Evolutionary conservation across 495 filamentous ascomycete genomes (phyloP).

Genomic region (Neurospora sp.): DNA sequence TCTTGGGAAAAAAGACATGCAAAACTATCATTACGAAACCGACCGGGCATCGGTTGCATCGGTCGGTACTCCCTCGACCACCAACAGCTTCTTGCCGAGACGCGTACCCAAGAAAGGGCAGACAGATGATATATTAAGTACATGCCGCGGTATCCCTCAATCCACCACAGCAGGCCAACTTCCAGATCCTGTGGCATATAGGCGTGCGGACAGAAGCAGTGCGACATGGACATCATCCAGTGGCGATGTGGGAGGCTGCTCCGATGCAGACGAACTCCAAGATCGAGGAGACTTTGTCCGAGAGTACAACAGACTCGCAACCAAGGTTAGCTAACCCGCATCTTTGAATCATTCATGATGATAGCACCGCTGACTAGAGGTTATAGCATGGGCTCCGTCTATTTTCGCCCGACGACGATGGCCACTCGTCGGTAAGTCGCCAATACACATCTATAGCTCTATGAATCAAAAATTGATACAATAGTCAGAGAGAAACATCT

Average conservation of each 20-base stretch:
- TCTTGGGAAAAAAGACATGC: not conserved
- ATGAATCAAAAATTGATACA: too few relatives aligned
- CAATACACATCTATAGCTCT: too few relatives aligned
- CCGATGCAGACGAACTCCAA: slow-evolving; percentile 33
- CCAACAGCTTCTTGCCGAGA: slow-evolving; percentile 5
- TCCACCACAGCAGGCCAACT: slow-evolving; percentile 15
- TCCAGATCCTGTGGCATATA: slow-evolving; percentile 4
- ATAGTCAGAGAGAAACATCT: not conserved
- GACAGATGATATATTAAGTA: not conserved
- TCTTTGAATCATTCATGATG: too few relatives aligned
- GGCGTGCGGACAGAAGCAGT: slow-evolving; percentile 21
- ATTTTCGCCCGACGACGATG: slow-evolving; percentile 20
- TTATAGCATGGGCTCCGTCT: slow-evolving; percentile 31
- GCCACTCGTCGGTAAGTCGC: slow-evolving; percentile 5
- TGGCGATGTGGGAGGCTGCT: slow-evolving; percentile 19
- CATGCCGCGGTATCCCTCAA: slow-evolving; percentile 3
- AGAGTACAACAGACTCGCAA: slow-evolving; percentile 47
- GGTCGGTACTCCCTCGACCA: slow-evolving; percentile 7
- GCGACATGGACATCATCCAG: slow-evolving; percentile 38
- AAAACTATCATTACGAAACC: slow-evolving; percentile 6
- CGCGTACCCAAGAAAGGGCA: not conserved
- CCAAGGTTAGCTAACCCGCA: slow-evolving; percentile 24
- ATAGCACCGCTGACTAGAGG: slow-evolving; percentile 3
- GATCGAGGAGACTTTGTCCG: slow-evolving; percentile 32
- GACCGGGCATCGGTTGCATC: slow-evolving; percentile 6